phyloP scores from a whole-genome alignment of 345 rosid species.

The Melaleuca quinquenervia region DNA sequence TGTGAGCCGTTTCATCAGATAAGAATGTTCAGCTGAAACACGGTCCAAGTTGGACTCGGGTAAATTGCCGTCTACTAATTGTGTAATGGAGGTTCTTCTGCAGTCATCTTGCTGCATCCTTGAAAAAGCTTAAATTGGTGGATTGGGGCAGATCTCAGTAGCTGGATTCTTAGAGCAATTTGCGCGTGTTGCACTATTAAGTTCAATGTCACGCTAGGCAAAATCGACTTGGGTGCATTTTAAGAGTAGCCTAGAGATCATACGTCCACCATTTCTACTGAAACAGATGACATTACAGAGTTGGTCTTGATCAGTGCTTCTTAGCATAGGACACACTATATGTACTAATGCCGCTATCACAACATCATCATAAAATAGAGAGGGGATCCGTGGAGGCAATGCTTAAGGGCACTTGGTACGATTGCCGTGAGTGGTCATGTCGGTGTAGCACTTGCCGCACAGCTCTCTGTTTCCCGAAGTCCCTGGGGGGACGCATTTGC shows the following conservation, averaged over 20 bases:
- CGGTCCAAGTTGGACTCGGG: neutral
- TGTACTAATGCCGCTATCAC: neutral
- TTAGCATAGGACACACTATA: neutral
- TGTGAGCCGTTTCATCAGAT: neutral
- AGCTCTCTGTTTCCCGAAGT: constrained; percentile 38
- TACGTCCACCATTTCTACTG: neutral
- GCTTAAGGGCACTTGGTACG: constrained; percentile 38
- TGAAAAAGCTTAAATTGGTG: neutral
- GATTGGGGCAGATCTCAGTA: neutral
- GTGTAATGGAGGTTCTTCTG: neutral
- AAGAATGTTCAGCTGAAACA: neutral
- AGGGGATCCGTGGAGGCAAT: neutral
- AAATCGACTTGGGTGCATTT: neutral
- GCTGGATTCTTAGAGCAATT: neutral
- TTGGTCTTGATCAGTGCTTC: neutral
- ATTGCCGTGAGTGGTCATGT: constrained; percentile 46
- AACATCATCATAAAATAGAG: neutral
- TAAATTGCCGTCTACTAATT: neutral
- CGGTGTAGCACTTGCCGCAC: constrained; percentile 53
- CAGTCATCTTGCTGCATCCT: neutral
- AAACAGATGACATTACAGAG: neutral
- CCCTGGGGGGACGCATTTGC: constrained; percentile 59
- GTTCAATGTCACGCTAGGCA: neutral
- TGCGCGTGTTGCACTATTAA: accelerated
- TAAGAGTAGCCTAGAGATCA: neutral